Base-by-base conservation (phyloP, 2,329 filamentous ascomycete genomes). In the Cyphellophora europaea region DNA sequence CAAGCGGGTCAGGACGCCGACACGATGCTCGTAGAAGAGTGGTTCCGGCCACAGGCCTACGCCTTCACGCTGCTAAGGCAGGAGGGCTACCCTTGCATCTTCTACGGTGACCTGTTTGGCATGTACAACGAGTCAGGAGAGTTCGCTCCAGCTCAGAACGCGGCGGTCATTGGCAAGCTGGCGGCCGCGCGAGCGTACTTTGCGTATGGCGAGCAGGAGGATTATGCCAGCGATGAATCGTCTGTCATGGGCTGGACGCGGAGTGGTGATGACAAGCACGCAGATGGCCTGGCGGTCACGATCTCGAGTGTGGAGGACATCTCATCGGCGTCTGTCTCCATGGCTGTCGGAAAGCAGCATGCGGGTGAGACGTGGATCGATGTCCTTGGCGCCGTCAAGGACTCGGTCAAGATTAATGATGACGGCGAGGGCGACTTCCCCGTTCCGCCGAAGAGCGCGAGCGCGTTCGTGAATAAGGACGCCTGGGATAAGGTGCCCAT, bases 41-140 rank as follows among this genome's bases (percentile, higher is more conserved):
- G 44, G 44, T 82, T 86, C 62, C 82, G 82, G 53, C 71, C 78
- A 0, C 64, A 85, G 11, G 82, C 80, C 5, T 85, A 86, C 54
- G 63, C 78, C 1, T 66, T 86, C 27, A 83, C 85, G 34, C 70
- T 87, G 2, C 72, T 86, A 15, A 70, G 77, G 8, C 57, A 66
- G 32, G 21, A 44, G 4, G 62, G 72, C 19, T 68, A 74, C 17
- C 79, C 80, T 0, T 82, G 76, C 47, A 61, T 82, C 23, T 85
- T 85, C 53, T 84, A 77, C 52, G 78, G 79, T 14, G 79, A 84
- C 49, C 53, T 83, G 1, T 82, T 79, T 53, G 77, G 78, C 14
- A 74, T 77, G 32, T 59, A 63, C 33, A 65, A 58, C 12, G 53
- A 77, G 76, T 13, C 33, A 60, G 62, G 34, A 65, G 57, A 18